These are phyloP conservation scores for Trematosphaeria pertusa DNA, from an alignment of 2,329 filamentous ascomycete genomes.

Conservation along the genomic window DNA sequence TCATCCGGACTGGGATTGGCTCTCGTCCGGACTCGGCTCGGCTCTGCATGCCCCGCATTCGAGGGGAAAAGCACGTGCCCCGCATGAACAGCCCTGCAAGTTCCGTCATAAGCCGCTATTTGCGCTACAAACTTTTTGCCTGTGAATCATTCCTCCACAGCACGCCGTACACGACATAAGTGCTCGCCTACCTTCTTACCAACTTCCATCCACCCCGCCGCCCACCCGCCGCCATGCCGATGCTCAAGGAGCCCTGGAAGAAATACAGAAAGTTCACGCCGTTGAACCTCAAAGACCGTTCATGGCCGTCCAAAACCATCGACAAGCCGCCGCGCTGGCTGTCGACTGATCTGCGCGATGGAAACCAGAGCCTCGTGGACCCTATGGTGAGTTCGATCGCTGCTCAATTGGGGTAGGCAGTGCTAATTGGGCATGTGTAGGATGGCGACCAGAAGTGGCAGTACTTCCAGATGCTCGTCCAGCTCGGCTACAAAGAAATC, in stretches of 20 bases:
- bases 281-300: constrained; percentile 70
- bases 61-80: no score
- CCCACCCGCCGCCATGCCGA: constrained; percentile 42
- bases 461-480: constrained; percentile 93
- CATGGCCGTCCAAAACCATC: constrained; percentile 85
- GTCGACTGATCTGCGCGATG: constrained; percentile 86
- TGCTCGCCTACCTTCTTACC: not conserved
- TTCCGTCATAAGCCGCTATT: constrained; percentile 14
- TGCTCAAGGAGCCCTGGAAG: constrained; percentile 76
- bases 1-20: not conserved
- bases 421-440: constrained; percentile 52
- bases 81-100: constrained; percentile 4
- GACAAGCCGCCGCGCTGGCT: constrained; percentile 90
- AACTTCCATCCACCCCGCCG: not conserved
- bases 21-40: constrained; percentile 8
- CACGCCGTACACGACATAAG: not conserved
- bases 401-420: not conserved
- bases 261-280: constrained; percentile 78
- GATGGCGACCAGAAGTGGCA: constrained; percentile 93
- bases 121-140: constrained; percentile 10
- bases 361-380: constrained; percentile 91
- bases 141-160: not conserved
- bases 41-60: constrained; percentile 5
- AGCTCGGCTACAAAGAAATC: constrained; percentile 96
- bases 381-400: constrained; percentile 73